Percentiles rank a stretch among this genome's conserved stretches.
Evolutionary conservation across 2,329 filamentous ascomycete genomes (phyloP).

Genomic region (Talaromyces sp.): DNA sequence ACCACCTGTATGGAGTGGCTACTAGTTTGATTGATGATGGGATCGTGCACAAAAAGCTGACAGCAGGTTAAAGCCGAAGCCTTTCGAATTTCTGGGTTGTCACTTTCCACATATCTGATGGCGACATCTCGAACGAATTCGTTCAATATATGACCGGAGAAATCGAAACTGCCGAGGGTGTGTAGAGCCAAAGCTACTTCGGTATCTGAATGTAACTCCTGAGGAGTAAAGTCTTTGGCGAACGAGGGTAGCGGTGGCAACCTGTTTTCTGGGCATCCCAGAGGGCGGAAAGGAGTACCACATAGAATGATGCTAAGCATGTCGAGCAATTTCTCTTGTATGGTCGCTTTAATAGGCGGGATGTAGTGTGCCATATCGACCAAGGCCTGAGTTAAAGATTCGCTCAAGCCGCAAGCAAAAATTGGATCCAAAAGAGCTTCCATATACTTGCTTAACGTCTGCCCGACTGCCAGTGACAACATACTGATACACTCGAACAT

Average conservation of each 20-base stretch:
- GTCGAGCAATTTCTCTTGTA: constrained; percentile 89
- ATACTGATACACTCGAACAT: constrained; percentile 98
- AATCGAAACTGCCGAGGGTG: constrained; percentile 97
- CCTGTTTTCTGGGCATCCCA: constrained; percentile 87
- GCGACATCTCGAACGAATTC: constrained; percentile 98
- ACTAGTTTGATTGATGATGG: constrained; percentile 96
- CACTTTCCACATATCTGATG: constrained; percentile 95
- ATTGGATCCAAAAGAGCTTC: constrained; percentile 92
- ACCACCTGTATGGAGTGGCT: constrained; percentile 96
- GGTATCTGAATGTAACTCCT: constrained; percentile 73
- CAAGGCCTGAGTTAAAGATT: constrained; percentile 87
- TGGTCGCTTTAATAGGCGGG: constrained; percentile 83
- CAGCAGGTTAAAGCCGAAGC: constrained; percentile 95
- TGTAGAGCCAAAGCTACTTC: constrained; percentile 92
- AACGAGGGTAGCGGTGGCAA: constrained; percentile 75
- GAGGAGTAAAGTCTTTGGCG: constrained; percentile 78
- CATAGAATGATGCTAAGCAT: constrained; percentile 93
- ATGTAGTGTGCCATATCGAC: constrained; percentile 99
- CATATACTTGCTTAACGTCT: constrained; percentile 97
- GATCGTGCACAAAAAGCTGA: constrained; percentile 93
- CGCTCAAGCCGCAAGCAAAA: constrained; percentile 90
- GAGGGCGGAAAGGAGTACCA: constrained; percentile 82
- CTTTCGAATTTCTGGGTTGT: constrained; percentile 87
- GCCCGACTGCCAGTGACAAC: constrained; percentile 87
- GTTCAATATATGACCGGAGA: constrained; percentile 82